Conservation (phyloP, 2,329 filamentous ascomycete species). For the Talaromyces sp. region DNA sequence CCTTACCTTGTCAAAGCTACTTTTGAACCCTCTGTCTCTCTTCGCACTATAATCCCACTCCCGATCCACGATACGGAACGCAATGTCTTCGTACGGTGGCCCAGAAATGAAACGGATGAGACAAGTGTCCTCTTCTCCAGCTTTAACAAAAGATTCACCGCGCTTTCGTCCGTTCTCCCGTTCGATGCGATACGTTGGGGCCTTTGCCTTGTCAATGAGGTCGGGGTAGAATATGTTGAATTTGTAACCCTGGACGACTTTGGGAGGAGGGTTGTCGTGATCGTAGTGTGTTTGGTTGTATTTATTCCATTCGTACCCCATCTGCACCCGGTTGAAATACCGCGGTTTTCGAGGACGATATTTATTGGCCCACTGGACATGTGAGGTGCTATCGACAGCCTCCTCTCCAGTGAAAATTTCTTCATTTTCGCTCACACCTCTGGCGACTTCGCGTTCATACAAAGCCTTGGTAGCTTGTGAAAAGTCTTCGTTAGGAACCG, state of each 20-base stretch:
- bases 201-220: slow-evolving; percentile 87
- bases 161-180: slow-evolving; percentile 83
- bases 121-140: slow-evolving; percentile 95
- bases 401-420: slow-evolving; percentile 94
- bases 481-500: slow-evolving; percentile 67
- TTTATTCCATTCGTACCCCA: slow-evolving; percentile 99
- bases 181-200: slow-evolving; percentile 92
- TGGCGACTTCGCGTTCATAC: slow-evolving; percentile 87
- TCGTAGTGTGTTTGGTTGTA: slow-evolving; percentile 99
- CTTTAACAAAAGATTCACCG: slow-evolving; percentile 86
- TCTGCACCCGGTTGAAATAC: slow-evolving; percentile 97
- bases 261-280: slow-evolving; percentile 93
- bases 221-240: slow-evolving; percentile 99
- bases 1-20: slow-evolving; percentile 92
- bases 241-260: slow-evolving; percentile 97
- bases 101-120: slow-evolving; percentile 93
- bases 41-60: slow-evolving; percentile 99
- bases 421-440: slow-evolving; percentile 86
- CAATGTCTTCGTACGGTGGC: slow-evolving; percentile 92
- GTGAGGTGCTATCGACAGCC: slow-evolving; percentile 57
- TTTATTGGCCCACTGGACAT: slow-evolving; percentile 75
- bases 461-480: slow-evolving; percentile 81
- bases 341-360: slow-evolving; percentile 85
- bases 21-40: slow-evolving; percentile 87
- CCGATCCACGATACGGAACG: slow-evolving; percentile 94